Base-by-base conservation (phyloP, 169 alveolate genomes). In the Cryptosporidium andersoni region DNA sequence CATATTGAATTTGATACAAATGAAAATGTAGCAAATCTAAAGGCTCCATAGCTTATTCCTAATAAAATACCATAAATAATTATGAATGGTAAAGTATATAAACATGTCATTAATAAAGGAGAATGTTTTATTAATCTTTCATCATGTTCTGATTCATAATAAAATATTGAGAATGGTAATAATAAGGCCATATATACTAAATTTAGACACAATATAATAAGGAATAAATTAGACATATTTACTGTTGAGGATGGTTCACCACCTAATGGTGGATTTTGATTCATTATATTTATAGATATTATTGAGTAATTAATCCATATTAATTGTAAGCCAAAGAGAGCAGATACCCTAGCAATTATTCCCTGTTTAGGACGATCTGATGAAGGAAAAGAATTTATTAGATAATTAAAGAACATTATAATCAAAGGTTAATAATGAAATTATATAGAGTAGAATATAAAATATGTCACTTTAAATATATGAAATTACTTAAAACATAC, bases 231-330 rank as follows among this genome's bases (percentile, higher is more conserved):
- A 7, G 12, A 8, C 5, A 74, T 43, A 47, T 42, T 74, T 4
- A 74, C 34, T 3, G 85, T 74, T 56, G 49, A 58, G 2, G 34
- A 1, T 9, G 25, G 47, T 45, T 74, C 74, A 7, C 47, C 42
- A 2, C 85, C 85, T 14, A 74, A 58, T 55, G 60, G 55, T 40
- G 85, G 85, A 40, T 74, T 58, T 39, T 74, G 62, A 55, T 74
- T 74, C 8, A 74, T 56, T 55, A 74, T 74, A 74, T 62, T 74
- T 12, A 60, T 60, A 6, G 85, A 68, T n/a, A 74, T 68, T 12
- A 74, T 8, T 62, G 60, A 58, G 11, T 58, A 74, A 43, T 74
- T 74, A 34, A 58, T 5, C 85, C 85, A 74, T 47, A 74, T 11
- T 74, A 74, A 45, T 49, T 74, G 85, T n/a, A 74, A 43, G 14